Conservation (phyloP, 2,329 filamentous ascomycete species). For the Sclerotinia borealis region DNA sequence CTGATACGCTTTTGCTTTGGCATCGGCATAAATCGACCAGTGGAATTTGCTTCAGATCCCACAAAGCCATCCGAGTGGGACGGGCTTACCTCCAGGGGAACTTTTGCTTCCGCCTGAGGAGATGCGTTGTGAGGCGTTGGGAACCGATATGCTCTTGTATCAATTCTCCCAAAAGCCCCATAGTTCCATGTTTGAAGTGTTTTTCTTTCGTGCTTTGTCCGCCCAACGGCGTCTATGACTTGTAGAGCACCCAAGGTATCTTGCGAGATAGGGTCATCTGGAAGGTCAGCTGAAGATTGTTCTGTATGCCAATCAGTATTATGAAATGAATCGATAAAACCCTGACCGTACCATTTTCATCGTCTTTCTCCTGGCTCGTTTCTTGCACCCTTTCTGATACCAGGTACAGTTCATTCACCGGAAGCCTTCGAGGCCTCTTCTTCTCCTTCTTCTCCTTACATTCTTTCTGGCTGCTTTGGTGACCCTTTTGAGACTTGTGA, state of each 20-base stretch:
- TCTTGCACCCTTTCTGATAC: conserved; percentile 12
- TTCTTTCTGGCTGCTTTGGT: background rate
- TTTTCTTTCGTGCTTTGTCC: background rate
- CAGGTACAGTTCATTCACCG: conserved; percentile 19
- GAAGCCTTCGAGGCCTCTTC: conserved; percentile 18
- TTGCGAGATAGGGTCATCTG: conserved; percentile 26
- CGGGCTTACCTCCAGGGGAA: background rate
- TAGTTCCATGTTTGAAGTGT: background rate
- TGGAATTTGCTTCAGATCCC: conserved; percentile 23
- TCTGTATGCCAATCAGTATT: background rate
- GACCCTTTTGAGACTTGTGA: background rate
- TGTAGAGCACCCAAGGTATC: background rate
- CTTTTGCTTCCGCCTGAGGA: background rate
- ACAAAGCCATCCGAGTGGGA: conserved; percentile 27
- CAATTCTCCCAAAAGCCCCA: conserved; percentile 10
- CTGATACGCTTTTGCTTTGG: background rate
- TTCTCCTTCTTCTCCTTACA: background rate
- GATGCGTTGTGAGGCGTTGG: conserved; percentile 12
- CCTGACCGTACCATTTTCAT: background rate
- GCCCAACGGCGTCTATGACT: background rate
- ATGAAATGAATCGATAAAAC: background rate
- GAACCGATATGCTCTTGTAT: conserved; percentile 20
- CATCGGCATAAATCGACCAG: conserved; percentile 22
- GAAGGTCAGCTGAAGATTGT: conserved; percentile 17
- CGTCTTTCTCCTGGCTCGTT: conserved; percentile 8